A percentile compares a stretch with the other conserved stretches of the same genome.
Evolutionary conservation across 441 rosid species (phyloP).

Genomic region (Pelargonium exstipulatum): DNA sequence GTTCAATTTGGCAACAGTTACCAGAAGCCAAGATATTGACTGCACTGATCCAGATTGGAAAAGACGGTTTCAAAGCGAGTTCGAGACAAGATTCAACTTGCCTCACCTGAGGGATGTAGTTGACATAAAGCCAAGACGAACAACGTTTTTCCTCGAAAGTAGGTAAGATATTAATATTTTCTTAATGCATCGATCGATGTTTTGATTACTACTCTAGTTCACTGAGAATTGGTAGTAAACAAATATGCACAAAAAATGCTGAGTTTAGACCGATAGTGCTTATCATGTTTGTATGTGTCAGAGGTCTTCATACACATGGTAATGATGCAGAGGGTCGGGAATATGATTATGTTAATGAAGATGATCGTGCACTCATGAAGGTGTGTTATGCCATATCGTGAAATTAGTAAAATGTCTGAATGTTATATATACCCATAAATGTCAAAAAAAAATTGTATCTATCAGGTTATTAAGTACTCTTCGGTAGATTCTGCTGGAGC

Average conservation of each 20-base stretch:
- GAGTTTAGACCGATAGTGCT: neutral
- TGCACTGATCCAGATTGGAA: slow-evolving; percentile 3
- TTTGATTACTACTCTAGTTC: neutral
- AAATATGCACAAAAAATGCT: too few relatives aligned
- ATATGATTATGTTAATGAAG: slow-evolving; percentile 2
- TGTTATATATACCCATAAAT: neutral
- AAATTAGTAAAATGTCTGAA: neutral
- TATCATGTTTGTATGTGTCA: neutral
- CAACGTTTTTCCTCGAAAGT: neutral
- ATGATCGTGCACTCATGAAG: slow-evolving; percentile 3
- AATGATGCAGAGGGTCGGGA: neutral
- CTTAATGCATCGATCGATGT: neutral
- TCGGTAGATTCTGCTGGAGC: neutral
- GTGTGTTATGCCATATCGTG: neutral
- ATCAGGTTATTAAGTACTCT: neutral
- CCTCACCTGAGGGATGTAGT: slow-evolving; percentile 1
- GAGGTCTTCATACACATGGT: neutral
- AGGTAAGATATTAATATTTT: neutral
- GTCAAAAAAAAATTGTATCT: neutral
- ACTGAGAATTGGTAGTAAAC: neutral
- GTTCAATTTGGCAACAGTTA: neutral
- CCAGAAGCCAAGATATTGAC: neutral
- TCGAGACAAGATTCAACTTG: neutral
- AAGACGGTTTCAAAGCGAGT: neutral
- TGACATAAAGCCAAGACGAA: neutral